Evolutionary conservation across 1,284 basidiomycete species (phyloP), one percentile per base, ranked within the genome.

Genomic region (Rhodotorula sp.): DNA sequence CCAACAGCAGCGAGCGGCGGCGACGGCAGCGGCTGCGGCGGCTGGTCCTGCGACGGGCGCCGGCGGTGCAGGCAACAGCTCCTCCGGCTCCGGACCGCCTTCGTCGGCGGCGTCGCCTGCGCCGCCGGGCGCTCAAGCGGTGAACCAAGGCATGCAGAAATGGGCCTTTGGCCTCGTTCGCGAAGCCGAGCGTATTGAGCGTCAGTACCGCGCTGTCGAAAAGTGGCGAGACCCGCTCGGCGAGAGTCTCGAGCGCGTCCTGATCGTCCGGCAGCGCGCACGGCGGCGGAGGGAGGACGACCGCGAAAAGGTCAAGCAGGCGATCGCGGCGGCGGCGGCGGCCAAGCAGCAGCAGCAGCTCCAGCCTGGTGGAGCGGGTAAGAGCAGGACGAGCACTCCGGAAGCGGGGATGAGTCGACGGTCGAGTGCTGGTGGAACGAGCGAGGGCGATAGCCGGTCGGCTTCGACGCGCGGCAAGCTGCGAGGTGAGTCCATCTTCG

Each of bases 151-250:
- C 21, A 76, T 77, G 63, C 77, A 76, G 60, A 64, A 72, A 28
- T 78, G 78, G 78, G 73, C 74, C 28, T 60, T 72, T 23, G 74
- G 74, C 18, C 49, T 78, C 34, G 68, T 77, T 38, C 69, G 71
- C 31, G 78, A 78, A 60, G 78, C 77, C 2, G 78, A 78, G 65
- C 67, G 78, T 26, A 76, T 78, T 60, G 78, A 78, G 64, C 49
- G 72, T 23, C 74, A 77, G 57, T 74, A 77, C 60, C 63, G 74
- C 43, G 72, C 71, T 4, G 70, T 72, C 15, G 66, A 69, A 54
- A 71, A 75, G 65, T 78, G 72, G 69, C 56, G 77, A 26, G 77
- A 78, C 63, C 74, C 77, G 26, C 45, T 78, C 28, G 72, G 74
- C 18, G 76, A 76, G 60, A 76, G 74, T 54, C 69, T 77, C 60